These are phyloP conservation scores for Corrigiola litoralis DNA, from an alignment of 179 eudicot species.

Conservation along the genomic window DNA sequence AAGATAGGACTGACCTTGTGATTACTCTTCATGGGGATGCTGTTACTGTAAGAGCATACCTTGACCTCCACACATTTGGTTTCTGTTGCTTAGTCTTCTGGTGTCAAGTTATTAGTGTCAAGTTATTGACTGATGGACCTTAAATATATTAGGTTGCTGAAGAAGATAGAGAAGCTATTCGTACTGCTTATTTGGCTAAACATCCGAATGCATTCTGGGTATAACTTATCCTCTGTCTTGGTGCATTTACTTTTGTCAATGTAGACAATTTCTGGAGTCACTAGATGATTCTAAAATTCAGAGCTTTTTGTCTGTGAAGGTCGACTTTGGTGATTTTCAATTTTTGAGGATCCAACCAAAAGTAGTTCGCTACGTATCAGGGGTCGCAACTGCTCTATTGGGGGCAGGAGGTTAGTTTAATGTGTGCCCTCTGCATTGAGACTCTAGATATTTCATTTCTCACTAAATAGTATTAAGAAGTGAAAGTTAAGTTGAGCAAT, in stretches of 20 bases:
- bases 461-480: neutral
- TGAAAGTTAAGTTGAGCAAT: neutral
- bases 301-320: constrained; percentile 45
- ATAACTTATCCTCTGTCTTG: constrained; percentile 15
- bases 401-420: constrained; percentile 89
- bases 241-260: neutral
- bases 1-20: constrained; percentile 84
- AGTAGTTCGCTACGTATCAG: constrained; percentile 79
- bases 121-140: neutral
- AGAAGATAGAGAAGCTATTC: constrained; percentile 52
- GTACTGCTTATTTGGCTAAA: constrained; percentile 68
- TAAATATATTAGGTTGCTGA: constrained; percentile 59
- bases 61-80: neutral
- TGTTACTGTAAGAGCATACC: constrained; percentile 50
- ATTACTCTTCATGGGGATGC: constrained; percentile 89
- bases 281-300: constrained; percentile 8
- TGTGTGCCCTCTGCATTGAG: neutral
- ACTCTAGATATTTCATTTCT: neutral
- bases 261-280: neutral
- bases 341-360: constrained; percentile 80
- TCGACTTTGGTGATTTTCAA: constrained; percentile 93
- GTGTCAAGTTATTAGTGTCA: neutral
- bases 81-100: neutral
- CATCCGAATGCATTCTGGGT: constrained; percentile 97
- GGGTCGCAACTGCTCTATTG: constrained; percentile 85